Conservation (phyloP, 805 yeast genomes). For the Saturnispora halmiae region DNA sequence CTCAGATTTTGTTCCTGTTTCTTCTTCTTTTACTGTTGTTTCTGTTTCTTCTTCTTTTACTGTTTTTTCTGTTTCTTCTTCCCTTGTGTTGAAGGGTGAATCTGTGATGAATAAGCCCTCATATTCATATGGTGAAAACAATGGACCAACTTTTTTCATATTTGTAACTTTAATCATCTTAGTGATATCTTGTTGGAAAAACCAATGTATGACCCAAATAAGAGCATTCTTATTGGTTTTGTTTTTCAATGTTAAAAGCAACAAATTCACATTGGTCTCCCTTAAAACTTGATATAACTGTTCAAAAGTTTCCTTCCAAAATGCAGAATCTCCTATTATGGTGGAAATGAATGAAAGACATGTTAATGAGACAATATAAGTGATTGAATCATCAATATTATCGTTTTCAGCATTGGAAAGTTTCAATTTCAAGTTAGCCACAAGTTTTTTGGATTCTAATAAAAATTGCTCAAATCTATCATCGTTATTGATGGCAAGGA, state of each 20-base stretch:
- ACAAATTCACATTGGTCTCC: conserved; percentile 13
- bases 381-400: conserved; percentile 11
- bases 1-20: no score
- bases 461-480: conserved; percentile 8
- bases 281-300: conserved; percentile 12
- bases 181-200: conserved; percentile 21
- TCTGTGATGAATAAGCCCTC: conserved; percentile 9
- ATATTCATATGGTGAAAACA: conserved; percentile 19
- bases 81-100: not conserved
- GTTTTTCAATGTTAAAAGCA: conserved; percentile 9
- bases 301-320: conserved; percentile 19
- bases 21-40: no score
- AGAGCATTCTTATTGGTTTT: conserved; percentile 10
- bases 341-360: conserved; percentile 17
- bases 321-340: conserved; percentile 15
- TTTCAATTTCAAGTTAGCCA: conserved; percentile 1
- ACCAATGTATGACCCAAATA: conserved; percentile 17
- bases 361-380: conserved; percentile 15
- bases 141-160: conserved; percentile 17
- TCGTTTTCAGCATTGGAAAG: conserved; percentile 1
- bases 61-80: not conserved
- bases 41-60: no score
- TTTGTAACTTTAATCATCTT: conserved; percentile 18
- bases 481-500: conserved; percentile 10
- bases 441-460: conserved; percentile 5